A percentile compares a stretch with the other conserved stretches of the same genome.
phyloP scores from a whole-genome alignment of 2,329 filamentous ascomycete species.

The Zopfia rhizophila region DNA sequence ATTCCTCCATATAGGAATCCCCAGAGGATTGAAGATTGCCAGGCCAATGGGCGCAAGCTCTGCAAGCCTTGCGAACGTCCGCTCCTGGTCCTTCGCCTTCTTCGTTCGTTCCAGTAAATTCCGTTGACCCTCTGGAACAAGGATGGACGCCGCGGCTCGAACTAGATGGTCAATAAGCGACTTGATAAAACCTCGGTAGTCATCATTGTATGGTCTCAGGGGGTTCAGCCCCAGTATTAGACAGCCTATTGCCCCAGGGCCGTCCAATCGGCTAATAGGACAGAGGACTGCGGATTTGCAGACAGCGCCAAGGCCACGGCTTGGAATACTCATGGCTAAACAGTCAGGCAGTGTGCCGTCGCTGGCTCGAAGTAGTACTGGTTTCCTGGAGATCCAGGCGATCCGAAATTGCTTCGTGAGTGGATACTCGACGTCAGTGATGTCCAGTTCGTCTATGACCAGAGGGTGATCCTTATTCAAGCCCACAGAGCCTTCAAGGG shows the following conservation, averaged over 20 bases:
- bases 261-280: constrained; percentile 31
- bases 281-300: constrained; percentile 18
- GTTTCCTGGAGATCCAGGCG: constrained; percentile 44
- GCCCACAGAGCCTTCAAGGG: constrained; percentile 45
- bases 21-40: constrained; percentile 42
- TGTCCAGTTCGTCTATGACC: constrained; percentile 11
- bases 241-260: constrained; percentile 44
- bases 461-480: constrained; percentile 41
- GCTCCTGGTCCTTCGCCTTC: constrained; percentile 43
- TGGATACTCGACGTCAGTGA: constrained; percentile 10
- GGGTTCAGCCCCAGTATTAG: constrained; percentile 45
- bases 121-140: constrained; percentile 44
- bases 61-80: constrained; percentile 18
- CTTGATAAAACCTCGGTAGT: constrained; percentile 41
- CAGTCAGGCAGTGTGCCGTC: constrained; percentile 39
- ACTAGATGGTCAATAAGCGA: constrained; percentile 46
- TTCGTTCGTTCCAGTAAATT: constrained; percentile 37
- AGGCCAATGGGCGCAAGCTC: constrained; percentile 46
- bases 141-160: constrained; percentile 45
- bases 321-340: constrained; percentile 44
- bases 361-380: constrained; percentile 33
- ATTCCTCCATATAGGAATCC: constrained; percentile 1
- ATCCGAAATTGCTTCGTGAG: constrained; percentile 24
- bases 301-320: constrained; percentile 10
- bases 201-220: constrained; percentile 45